Percentiles rank a stretch among this genome's conserved stretches.
Evolutionary conservation across 2,329 filamentous ascomycete genomes (phyloP).

Genomic region (Calonectria hawksworthii): DNA sequence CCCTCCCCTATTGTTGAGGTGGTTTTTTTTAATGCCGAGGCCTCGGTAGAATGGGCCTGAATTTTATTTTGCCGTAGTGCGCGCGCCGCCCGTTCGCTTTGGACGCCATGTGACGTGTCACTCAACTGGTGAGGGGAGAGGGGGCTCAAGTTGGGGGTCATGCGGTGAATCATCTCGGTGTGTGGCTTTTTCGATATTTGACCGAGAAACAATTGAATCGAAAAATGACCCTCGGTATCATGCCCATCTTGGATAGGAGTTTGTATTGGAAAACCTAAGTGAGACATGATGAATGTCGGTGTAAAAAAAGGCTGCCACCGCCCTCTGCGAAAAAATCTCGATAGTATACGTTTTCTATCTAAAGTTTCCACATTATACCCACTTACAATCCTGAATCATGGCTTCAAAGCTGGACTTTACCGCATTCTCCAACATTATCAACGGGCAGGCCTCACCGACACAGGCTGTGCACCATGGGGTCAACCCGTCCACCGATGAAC

Average conservation of each 20-base stretch:
- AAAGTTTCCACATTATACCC: not conserved
- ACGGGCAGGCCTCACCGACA: conserved; percentile 58
- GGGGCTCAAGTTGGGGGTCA: not conserved
- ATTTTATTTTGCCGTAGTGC: not conserved
- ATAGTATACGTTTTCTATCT: not conserved
- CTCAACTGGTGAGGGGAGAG: not conserved
- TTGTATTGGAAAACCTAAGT: too few relatives aligned
- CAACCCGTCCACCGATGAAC: conserved; percentile 64
- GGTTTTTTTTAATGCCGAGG: not conserved
- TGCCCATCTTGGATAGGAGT: not conserved
- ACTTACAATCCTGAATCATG: not conserved
- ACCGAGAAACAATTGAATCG: not conserved
- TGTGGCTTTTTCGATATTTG: not conserved
- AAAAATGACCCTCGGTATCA: not conserved
- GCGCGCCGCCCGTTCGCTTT: not conserved
- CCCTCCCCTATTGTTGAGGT: not conserved
- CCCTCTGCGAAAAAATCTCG: not conserved
- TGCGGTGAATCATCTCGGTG: not conserved
- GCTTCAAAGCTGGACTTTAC: conserved; percentile 8
- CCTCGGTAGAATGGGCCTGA: not conserved
- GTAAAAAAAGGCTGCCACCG: not conserved
- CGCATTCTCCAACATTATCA: conserved; percentile 62
- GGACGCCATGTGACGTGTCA: not conserved
- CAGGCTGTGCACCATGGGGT: conserved; percentile 60
- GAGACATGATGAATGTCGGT: not conserved